These are phyloP conservation scores for Microbotryum scabiosae DNA, from an alignment of 1,284 basidiomycete genomes.

Conservation along the genomic window DNA sequence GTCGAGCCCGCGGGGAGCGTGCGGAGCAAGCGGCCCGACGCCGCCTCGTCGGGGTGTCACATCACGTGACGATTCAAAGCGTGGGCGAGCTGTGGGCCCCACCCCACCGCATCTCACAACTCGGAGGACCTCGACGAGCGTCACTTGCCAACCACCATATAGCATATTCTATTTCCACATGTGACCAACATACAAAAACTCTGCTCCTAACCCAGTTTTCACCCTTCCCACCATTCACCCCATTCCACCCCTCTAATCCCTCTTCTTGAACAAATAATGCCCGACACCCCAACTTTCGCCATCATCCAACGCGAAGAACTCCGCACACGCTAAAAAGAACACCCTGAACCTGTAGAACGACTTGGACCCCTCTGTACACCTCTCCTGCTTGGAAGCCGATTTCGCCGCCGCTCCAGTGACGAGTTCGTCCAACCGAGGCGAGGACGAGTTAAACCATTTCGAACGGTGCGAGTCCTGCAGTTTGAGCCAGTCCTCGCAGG, in stretches of 20 bases:
- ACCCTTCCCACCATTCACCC: no score
- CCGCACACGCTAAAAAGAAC: conserved; percentile 67
- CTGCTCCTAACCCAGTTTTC: background rate
- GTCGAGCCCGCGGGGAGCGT: no score
- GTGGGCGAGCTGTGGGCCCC: no score
- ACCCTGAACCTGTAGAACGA: conserved; percentile 56
- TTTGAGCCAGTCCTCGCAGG: conserved; percentile 61
- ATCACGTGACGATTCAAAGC: no score
- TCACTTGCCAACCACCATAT: no score
- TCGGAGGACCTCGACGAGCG: no score
- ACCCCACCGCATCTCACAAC: no score
- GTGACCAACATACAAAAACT: no score
- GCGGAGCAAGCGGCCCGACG: no score
- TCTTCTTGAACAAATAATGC: conserved; percentile 49
- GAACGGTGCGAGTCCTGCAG: conserved; percentile 52
- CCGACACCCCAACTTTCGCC: conserved; percentile 60
- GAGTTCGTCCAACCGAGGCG: conserved; percentile 48
- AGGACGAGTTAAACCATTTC: conserved; percentile 45
- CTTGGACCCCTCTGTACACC: conserved; percentile 52
- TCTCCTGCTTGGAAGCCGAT: conserved; percentile 22
- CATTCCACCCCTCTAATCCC: background rate
- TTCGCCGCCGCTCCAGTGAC: conserved; percentile 32
- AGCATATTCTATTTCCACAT: no score
- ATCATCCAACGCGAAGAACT: conserved; percentile 58
- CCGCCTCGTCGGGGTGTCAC: no score